Evolutionary conservation across 805 yeast genomes (phyloP).

Genomic region (Candida pseudoglaebosa): DNA sequence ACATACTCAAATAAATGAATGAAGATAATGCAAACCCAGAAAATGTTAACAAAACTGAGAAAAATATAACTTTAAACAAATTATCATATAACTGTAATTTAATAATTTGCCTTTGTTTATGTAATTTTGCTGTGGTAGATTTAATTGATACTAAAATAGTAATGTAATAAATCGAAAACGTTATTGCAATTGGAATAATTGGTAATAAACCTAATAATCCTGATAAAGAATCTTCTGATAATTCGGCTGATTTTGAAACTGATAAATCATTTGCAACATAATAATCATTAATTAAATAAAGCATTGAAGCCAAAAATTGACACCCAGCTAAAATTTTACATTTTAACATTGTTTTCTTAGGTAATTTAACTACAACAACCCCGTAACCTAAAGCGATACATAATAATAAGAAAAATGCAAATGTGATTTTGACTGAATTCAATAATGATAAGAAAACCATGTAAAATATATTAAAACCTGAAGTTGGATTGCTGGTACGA

Average conservation of each 20-base stretch:
- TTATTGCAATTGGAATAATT: conserved; percentile 66
- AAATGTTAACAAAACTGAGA: conserved; percentile 65
- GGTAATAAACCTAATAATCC: conserved; percentile 48
- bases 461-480: conserved; percentile 63
- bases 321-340: conserved; percentile 40
- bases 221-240: conserved; percentile 49
- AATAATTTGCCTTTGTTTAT: conserved; percentile 85
- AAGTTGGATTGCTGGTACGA: conserved; percentile 42
- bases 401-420: conserved; percentile 81
- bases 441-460: conserved; percentile 73
- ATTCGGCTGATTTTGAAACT: conserved; percentile 22
- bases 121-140: conserved; percentile 67
- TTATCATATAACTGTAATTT: conserved; percentile 83
- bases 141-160: conserved; percentile 70
- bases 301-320: conserved; percentile 33
- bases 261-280: conserved; percentile 23
- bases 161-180: conserved; percentile 70
- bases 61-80: conserved; percentile 69
- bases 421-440: conserved; percentile 77
- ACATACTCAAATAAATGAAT: conserved; percentile 67
- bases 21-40: conserved; percentile 69
- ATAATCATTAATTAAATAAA: conserved; percentile 34
- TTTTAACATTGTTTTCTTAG: conserved; percentile 65
- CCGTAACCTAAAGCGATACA: conserved; percentile 93
- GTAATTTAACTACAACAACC: conserved; percentile 82